Evolutionary conservation across 352 stramenopile genomes (phyloP), one percentile per base, ranked within the genome.

Genomic region (Phytopythium aichiense): DNA sequence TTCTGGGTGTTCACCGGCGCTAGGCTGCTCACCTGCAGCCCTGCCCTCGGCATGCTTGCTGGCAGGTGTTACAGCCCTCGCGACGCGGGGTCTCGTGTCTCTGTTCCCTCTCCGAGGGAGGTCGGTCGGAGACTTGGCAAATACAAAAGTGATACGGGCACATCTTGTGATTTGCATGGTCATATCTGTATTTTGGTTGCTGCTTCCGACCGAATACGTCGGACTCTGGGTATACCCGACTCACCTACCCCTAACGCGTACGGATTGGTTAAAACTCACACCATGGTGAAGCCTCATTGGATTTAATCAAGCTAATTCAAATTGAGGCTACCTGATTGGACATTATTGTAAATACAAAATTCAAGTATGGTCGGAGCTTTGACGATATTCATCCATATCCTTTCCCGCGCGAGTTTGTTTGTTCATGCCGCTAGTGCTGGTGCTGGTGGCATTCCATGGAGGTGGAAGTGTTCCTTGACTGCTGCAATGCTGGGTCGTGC

Each of bases 401-500:
- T 76, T 68, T 75, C 22, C 35, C 35, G 8, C 11, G 15, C 25
- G 48, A 31, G 28, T 31, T 2, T 31, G 28, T 38, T 5, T 15
- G 48, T 23, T 0, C 13, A 2, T 30, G 11, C 28, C 5, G 22
- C 20, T 48, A 48, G 16, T 25, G n/a, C 42, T 15, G 7, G 2
- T 52, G 46, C 22, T 12, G 20, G 22, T 35, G 15, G 13, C 38
- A 8, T 15, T 40, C 35, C 35, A 40, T 40, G 45, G 22, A 12
- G 4, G 16, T 33, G 25, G 25, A 45, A 4, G n/a, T 50, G 2
- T 62, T 68, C 67, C 62, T 78, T 73, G 75, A 73, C 71, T 57
- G 49, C 35, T 57, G 46, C 49, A 9, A 0, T 31, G 7, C 20
- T 18, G 30, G 25, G 18, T 37, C 5, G 11, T 23, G 25, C 75